Evolutionary conservation across 179 eudicot species (phyloP).

Genomic region (Vitellaria paradoxa): DNA sequence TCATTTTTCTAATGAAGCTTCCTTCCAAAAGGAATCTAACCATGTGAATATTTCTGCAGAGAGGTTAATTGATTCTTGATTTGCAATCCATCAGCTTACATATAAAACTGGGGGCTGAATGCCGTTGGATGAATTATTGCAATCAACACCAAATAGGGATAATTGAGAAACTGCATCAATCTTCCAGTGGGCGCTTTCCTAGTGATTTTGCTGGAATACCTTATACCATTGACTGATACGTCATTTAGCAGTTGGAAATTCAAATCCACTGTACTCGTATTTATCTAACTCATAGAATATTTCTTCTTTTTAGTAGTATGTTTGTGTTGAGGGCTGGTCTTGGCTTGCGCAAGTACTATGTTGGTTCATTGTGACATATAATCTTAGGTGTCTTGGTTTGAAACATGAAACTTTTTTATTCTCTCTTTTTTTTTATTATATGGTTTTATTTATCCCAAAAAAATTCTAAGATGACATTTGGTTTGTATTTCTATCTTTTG

Average conservation of each 20-base stretch:
- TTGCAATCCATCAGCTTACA: constrained; percentile 7
- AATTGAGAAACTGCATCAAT: not conserved
- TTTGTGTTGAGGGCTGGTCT: too few relatives aligned
- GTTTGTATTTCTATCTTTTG: too few relatives aligned
- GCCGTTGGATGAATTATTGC: constrained; percentile 1
- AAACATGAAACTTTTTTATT: too few relatives aligned
- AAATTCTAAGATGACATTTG: too few relatives aligned
- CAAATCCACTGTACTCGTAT: not conserved
- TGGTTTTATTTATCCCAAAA: too few relatives aligned
- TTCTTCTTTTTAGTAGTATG: too few relatives aligned
- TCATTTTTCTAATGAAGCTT: not conserved
- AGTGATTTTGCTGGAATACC: not conserved
- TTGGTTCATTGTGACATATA: too few relatives aligned
- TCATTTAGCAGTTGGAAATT: not conserved
- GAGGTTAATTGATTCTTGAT: constrained; percentile 7
- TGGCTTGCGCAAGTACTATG: too few relatives aligned
- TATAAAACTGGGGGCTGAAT: constrained; percentile 13
- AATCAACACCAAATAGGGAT: not conserved
- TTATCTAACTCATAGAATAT: too few relatives aligned
- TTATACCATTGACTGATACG: not conserved
- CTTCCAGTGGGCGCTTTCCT: constrained; percentile 5
- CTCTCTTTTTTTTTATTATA: too few relatives aligned
- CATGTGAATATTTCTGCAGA: too few relatives aligned
- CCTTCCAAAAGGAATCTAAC: not conserved
- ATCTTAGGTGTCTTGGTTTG: too few relatives aligned